phyloP scores from a whole-genome alignment of 2,329 filamentous ascomycete species.

The Dothidotthia symphoricarpi region DNA sequence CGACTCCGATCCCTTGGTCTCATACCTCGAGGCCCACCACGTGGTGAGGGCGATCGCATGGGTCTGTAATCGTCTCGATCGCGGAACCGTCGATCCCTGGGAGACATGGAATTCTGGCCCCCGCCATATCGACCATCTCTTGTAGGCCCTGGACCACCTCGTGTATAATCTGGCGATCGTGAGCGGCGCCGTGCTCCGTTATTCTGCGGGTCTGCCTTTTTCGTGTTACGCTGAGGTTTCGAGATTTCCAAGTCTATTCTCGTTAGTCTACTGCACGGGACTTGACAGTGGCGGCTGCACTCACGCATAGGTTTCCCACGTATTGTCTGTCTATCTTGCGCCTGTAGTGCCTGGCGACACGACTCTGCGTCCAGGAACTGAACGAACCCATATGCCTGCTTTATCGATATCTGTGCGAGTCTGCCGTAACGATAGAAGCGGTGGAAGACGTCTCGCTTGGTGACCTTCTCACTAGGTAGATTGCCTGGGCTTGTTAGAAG shows the following conservation, averaged over 20 bases:
- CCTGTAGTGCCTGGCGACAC: slow-evolving; percentile 71
- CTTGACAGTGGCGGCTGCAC: slow-evolving; percentile 38
- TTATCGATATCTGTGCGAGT: slow-evolving; percentile 91
- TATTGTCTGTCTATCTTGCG: slow-evolving; percentile 76
- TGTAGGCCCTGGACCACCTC: slow-evolving; percentile 46
- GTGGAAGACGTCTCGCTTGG: slow-evolving; percentile 90
- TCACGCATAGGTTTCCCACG: slow-evolving; percentile 91
- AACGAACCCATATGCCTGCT: slow-evolving; percentile 95
- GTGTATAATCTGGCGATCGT: slow-evolving; percentile 61
- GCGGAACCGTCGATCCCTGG: slow-evolving; percentile 54
- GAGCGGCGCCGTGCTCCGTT: slow-evolving; percentile 53
- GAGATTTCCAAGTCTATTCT: slow-evolving; percentile 79
- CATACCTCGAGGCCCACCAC: slow-evolving; percentile 33
- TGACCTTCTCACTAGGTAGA: slow-evolving; percentile 86
- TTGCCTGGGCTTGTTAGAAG: slow-evolving; percentile 61
- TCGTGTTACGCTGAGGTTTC: slow-evolving; percentile 77
- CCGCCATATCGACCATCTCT: slow-evolving; percentile 46
- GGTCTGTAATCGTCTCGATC: slow-evolving; percentile 58
- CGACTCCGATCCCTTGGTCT: slow-evolving; percentile 41
- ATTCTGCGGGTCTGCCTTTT: slow-evolving; percentile 50
- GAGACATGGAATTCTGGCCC: slow-evolving; percentile 36
- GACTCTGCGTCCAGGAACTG: slow-evolving; percentile 80
- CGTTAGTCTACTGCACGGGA: slow-evolving; percentile 28
- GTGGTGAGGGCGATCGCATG: slow-evolving; percentile 49
- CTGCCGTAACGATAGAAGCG: slow-evolving; percentile 82